Percentiles rank a stretch among this genome's conserved stretches.
phyloP scores from a whole-genome alignment of 2,329 filamentous ascomycete genomes.

The Furcasterigmium furcatum region DNA sequence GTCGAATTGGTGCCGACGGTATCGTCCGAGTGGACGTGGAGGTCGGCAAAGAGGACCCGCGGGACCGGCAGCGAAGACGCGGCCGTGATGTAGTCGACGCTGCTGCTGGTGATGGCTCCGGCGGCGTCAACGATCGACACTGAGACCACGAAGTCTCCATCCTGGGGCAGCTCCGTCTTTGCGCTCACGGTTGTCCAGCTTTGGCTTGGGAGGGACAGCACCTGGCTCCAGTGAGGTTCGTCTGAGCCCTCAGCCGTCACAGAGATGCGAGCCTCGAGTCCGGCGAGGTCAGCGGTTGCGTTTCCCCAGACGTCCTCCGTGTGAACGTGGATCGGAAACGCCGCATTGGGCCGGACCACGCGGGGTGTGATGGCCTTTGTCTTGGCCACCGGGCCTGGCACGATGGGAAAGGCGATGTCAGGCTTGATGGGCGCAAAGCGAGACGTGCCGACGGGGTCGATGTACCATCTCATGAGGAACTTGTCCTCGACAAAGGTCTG shows the following conservation, averaged over 20 bases:
- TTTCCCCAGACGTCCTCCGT: conserved; percentile 23
- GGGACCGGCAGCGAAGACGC: conserved; percentile 14
- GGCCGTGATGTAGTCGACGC: conserved; percentile 13
- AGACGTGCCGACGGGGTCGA: conserved; percentile 30
- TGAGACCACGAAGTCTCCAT: conserved; percentile 4
- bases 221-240: neutral
- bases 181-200: conserved; percentile 7
- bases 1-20: conserved; percentile 30
- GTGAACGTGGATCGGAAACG: conserved; percentile 18
- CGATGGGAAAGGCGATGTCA: conserved; percentile 21
- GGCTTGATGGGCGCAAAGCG: conserved; percentile 28
- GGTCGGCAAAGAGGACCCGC: conserved; percentile 24
- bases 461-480: conserved; percentile 30
- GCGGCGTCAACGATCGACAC: conserved; percentile 1
- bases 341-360: conserved; percentile 13
- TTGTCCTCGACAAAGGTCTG: conserved; percentile 30
- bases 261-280: conserved; percentile 2
- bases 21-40: conserved; percentile 32
- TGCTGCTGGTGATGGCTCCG: neutral
- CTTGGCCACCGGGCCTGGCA: conserved; percentile 14
- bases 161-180: neutral
- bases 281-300: conserved; percentile 12
- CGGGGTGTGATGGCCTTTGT: conserved; percentile 16
- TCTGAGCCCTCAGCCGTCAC: neutral
- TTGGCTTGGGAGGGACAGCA: neutral